phyloP scores from a whole-genome alignment of 2,329 filamentous ascomycete genomes.

The Colletotrichum sp. region DNA sequence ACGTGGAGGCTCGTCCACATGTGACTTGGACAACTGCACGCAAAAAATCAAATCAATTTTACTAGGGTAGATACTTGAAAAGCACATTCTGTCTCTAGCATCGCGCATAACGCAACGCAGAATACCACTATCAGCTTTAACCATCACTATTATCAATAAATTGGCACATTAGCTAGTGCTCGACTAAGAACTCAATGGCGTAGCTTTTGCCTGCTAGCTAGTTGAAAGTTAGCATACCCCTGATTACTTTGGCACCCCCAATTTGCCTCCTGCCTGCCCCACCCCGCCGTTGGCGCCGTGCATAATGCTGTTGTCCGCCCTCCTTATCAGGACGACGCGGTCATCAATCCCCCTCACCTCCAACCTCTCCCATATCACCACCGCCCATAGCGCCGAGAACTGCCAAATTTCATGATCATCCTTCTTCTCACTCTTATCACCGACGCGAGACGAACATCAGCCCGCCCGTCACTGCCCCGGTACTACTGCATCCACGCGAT shows the following conservation, averaged over 20 bases:
- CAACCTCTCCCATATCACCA: neutral
- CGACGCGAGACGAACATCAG: neutral
- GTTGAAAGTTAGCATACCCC: neutral
- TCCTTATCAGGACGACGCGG: neutral
- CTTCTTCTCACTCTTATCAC: neutral
- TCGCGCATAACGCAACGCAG: neutral
- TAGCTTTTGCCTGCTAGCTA: neutral
- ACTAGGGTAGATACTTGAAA: neutral
- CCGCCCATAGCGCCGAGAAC: neutral
- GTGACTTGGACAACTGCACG: neutral
- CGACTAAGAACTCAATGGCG: neutral
- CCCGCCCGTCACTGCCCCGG: neutral
- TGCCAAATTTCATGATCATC: neutral
- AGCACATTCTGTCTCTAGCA: neutral
- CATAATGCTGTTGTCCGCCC: neutral
- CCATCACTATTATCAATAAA: neutral
- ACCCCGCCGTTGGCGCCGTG: slow-evolving; percentile 24
- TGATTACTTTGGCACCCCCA: neutral
- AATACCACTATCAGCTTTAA: neutral
- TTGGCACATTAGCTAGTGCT: neutral
- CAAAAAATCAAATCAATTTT: neutral
- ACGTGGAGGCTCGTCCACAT: neutral
- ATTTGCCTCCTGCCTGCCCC: neutral
- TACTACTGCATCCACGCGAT: neutral
- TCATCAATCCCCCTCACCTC: neutral